These are phyloP conservation scores for Trematosphaeria pertusa DNA, from an alignment of 2,329 filamentous ascomycete genomes.

Conservation along the genomic window DNA sequence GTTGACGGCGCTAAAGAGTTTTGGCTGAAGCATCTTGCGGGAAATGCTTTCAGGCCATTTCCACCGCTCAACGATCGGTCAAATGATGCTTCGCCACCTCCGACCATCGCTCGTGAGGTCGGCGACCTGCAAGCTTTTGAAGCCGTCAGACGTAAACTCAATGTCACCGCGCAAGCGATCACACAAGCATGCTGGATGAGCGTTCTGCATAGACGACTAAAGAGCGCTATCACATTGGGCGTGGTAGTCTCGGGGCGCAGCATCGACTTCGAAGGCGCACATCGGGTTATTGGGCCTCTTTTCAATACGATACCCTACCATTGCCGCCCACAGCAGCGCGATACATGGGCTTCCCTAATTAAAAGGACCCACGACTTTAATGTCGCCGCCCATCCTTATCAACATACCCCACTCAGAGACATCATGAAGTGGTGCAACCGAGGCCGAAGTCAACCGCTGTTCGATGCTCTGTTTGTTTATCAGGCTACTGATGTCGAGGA, in stretches of 20 bases:
- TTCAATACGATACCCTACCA: constrained; percentile 89
- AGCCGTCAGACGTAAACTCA: constrained; percentile 62
- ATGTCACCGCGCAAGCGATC: constrained; percentile 80
- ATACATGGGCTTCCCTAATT: constrained; percentile 68
- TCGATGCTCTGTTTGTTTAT: constrained; percentile 85
- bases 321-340: constrained; percentile 51
- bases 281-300: constrained; percentile 77
- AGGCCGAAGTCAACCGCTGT: constrained; percentile 60
- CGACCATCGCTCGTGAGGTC: constrained; percentile 45
- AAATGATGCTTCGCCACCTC: constrained; percentile 19
- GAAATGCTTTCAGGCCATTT: constrained; percentile 39
- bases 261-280: constrained; percentile 70
- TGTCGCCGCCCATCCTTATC: constrained; percentile 70
- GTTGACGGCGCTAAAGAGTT: constrained; percentile 64
- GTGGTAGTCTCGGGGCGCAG: constrained; percentile 80
- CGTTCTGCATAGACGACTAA: constrained; percentile 63
- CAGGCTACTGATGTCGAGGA: constrained; percentile 57
- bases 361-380: constrained; percentile 74
- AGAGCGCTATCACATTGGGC: constrained; percentile 66
- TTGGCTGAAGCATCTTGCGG: constrained; percentile 68
- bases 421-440: constrained; percentile 79
- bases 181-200: constrained; percentile 77
- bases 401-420: constrained; percentile 78
- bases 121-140: constrained; percentile 56
- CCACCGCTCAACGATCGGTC: constrained; percentile 30